Base-by-base conservation (phyloP, 768 basidiomycete genomes). In the Mrakia frigida region DNA sequence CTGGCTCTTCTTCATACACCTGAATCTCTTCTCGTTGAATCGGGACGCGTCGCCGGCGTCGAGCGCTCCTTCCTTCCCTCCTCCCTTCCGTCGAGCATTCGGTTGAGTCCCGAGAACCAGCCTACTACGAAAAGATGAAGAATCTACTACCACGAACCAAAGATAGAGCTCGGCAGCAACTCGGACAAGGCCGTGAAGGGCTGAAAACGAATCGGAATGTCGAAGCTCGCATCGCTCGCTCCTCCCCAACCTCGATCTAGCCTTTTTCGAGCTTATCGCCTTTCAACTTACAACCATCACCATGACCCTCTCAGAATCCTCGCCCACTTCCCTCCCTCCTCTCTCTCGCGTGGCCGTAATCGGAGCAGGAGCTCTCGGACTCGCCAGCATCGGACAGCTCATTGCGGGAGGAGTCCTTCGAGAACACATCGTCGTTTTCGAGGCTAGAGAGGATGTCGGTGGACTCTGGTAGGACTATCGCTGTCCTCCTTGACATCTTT, bases 391-490 rank as follows among this genome's bases (percentile, higher is more conserved):
- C 37, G 37, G 28, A 13, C 74, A 75, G 68, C 70, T 75, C 14
- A 43, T 75, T 53, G 74, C 41, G 5, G 60, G 46, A 6, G 74
- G 74, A 13, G 68, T 75, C 9, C n/a, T 21, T 18, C 68, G 43
- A 28, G 68, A 53, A 5, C 37, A 75, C 16, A 70, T 75, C n/a
- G 69, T 75, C 25, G 68, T 18, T 3, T 75, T 50, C 41, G 74
- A 75, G n/a, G 74, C 74, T 10, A 52, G 74, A 14, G 28, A 70
- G 25, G 74, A 75, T 16, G 74, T 75, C 56, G 74, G 74, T n/a
- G 74, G 74, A 11, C 50, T 68, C 3, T 75, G 74, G 74, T 75
- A 1, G 37, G 74, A 39, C n/a, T n/a, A n/a, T n/a, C n/a, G 33
- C 31, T 31, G 7, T 0, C 10, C 23, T 60, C 35, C 39, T n/a